Evolutionary conservation across 108 stramenopile genomes (phyloP).

Genomic region (Chaetoceros muelleri): DNA sequence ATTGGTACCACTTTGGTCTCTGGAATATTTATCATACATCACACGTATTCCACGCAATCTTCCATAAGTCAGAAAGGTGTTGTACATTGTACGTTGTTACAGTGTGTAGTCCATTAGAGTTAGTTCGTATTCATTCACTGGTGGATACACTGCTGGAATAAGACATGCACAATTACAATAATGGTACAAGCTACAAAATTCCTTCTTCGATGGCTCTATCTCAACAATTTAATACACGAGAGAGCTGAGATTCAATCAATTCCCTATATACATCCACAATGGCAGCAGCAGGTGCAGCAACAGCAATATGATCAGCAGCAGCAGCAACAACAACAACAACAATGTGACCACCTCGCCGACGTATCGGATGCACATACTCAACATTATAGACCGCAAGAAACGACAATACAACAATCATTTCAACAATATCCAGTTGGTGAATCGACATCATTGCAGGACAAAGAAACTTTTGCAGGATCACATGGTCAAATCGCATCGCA

Average conservation of each 20-base stretch:
- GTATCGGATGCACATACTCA: slow-evolving; percentile 8
- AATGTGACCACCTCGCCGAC: slow-evolving; percentile 4
- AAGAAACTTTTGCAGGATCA: slow-evolving; percentile 12
- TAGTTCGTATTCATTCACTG: too few species aligned
- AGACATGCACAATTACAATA: background rate
- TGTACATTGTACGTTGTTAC: too few species aligned
- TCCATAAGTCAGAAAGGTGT: too few species aligned
- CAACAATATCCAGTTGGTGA: background rate
- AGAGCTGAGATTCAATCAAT: slow-evolving; percentile 64
- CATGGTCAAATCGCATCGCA: slow-evolving; percentile 16
- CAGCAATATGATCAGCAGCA: slow-evolving; percentile 4
- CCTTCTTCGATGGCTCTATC: slow-evolving; percentile 76
- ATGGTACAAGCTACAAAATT: slow-evolving; percentile 78
- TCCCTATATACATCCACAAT: slow-evolving; percentile 44
- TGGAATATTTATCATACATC: too few species aligned
- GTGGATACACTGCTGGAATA: too few species aligned
- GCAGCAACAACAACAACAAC: slow-evolving; percentile 17
- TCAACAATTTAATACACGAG: slow-evolving; percentile 59
- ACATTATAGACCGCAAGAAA: background rate
- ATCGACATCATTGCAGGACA: background rate
- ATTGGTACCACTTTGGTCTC: too few species aligned
- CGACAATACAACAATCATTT: background rate
- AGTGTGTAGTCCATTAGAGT: too few species aligned
- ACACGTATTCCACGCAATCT: too few species aligned
- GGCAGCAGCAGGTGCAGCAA: slow-evolving; percentile 3